Evolutionary conservation across 768 basidiomycete genomes (phyloP), one percentile per base, ranked within the genome.

Genomic region (Psilocybe azurescens): DNA sequence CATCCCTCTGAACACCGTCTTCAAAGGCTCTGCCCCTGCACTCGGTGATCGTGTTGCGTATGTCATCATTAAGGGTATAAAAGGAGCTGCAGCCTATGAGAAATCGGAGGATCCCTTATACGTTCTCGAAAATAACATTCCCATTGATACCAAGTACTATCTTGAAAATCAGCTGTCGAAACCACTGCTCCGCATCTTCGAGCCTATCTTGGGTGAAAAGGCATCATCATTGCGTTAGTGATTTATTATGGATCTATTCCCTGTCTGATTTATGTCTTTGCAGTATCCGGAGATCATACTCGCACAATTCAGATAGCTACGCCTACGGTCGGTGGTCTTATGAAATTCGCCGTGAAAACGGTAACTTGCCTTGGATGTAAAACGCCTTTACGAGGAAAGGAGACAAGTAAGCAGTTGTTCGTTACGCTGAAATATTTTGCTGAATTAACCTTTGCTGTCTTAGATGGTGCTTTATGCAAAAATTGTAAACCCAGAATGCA

Each of bases 91-190:
- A 14, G 97, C 97, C 14, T 99, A 97, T 67, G 97, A 99, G 73
- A 99, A 99, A 74, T 98, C 97, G 0, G 97, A 99, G 72, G 97
- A 99, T 68, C 97, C 97, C 0, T 82, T 99, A 56, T 99, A 94
- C 70, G 97, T 99, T 14, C 84, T 99, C 20, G 97, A 99, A 75
- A 95, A 99, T 75, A 99, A 95, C 73, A 86, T 99, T 47, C 97
- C 97, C 0, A 96, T 99, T 64, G 97, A 99, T 71, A 99, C 97
- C 5, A 90, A 93, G 70, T 98, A 99, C 74, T 99, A 99, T 72
- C 86, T 99, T 52, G 97, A 99, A 60, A 98, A 99, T 69, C 97
- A 99, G 72, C 86, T 99, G 0, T 94, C 95, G 1, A 99, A 99
- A 73, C 97, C 97, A 7, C 81, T 99, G 1, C 86, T 99, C 89